Percentiles rank a stretch among this genome's conserved stretches.
Conservation (phyloP, 2,329 filamentous ascomycete species). For the Hymenoscyphus scutula region DNA sequence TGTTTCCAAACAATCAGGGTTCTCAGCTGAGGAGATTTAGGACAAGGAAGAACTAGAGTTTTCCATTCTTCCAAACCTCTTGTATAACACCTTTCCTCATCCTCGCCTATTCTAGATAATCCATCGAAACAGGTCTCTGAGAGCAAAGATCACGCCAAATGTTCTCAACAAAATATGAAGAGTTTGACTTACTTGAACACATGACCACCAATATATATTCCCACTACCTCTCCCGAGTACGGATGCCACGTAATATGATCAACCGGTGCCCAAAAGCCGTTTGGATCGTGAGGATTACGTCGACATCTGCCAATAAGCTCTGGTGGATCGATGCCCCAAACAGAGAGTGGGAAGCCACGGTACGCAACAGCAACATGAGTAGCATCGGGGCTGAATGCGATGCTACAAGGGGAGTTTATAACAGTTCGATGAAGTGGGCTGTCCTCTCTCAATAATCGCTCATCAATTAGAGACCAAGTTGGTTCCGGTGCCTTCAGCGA, state of each 20-base stretch:
- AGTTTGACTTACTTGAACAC: conserved; percentile 26
- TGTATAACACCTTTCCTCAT: too few species aligned
- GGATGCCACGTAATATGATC: conserved; percentile 15
- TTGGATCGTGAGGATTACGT: conserved; percentile 3
- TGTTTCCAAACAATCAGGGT: too few species aligned
- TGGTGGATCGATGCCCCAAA: conserved; percentile 20
- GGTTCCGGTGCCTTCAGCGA: background rate
- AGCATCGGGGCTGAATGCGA: conserved; percentile 22
- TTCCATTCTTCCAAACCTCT: too few species aligned
- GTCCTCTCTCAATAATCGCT: conserved; percentile 3
- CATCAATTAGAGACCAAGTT: background rate
- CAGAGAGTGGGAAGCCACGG: conserved; percentile 20
- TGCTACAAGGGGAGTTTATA: conserved; percentile 13
- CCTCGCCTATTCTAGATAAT: too few species aligned
- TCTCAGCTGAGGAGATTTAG: too few species aligned
- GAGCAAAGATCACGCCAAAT: too few species aligned
- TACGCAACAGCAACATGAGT: conserved; percentile 24
- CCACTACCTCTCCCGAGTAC: conserved; percentile 13
- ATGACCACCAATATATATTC: conserved; percentile 16
- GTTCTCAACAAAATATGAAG: too few species aligned
- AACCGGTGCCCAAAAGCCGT: conserved; percentile 11
- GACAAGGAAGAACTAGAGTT: too few species aligned
- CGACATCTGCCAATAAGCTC: conserved; percentile 16
- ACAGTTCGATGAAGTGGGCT: background rate
- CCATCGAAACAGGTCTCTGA: too few species aligned